Evolutionary conservation across 1,139 yeast species (phyloP).

Genomic region (Candida sp.): DNA sequence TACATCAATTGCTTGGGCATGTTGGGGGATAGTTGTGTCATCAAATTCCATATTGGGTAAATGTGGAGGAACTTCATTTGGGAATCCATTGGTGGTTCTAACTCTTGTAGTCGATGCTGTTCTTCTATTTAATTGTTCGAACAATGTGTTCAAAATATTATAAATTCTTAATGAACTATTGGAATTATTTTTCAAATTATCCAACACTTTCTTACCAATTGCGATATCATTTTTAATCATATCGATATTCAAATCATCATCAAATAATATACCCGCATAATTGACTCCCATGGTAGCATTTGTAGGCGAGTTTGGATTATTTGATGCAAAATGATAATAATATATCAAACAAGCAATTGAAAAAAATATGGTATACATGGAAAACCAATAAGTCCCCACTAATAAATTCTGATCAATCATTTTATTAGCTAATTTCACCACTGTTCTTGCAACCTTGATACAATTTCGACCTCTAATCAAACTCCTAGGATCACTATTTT

Average conservation of each 20-base stretch:
- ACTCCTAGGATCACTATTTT: slow-evolving; percentile 40
- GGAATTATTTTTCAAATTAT: slow-evolving; percentile 67
- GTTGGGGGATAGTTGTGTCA: neutral
- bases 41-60: slow-evolving; percentile 2
- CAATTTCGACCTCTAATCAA: slow-evolving; percentile 78
- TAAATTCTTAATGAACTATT: slow-evolving; percentile 80
- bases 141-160: slow-evolving; percentile 71
- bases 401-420: slow-evolving; percentile 72
- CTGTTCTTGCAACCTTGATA: slow-evolving; percentile 80
- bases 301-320: slow-evolving; percentile 11
- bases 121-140: slow-evolving; percentile 74
- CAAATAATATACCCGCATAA: slow-evolving; percentile 46
- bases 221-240: slow-evolving; percentile 78
- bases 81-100: slow-evolving; percentile 7
- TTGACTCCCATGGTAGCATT: slow-evolving; percentile 29
- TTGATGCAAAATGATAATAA: slow-evolving; percentile 66
- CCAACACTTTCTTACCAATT: slow-evolving; percentile 72
- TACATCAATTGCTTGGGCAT: neutral
- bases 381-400: slow-evolving; percentile 91
- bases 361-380: slow-evolving; percentile 88
- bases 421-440: slow-evolving; percentile 78
- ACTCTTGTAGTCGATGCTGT: slow-evolving; percentile 46
- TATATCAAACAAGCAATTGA: slow-evolving; percentile 86
- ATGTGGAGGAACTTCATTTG: neutral
- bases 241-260: slow-evolving; percentile 63